Evolutionary conservation across 768 basidiomycete genomes (phyloP), one percentile per base, ranked within the genome.

Genomic region (Dentipellis sp.): DNA sequence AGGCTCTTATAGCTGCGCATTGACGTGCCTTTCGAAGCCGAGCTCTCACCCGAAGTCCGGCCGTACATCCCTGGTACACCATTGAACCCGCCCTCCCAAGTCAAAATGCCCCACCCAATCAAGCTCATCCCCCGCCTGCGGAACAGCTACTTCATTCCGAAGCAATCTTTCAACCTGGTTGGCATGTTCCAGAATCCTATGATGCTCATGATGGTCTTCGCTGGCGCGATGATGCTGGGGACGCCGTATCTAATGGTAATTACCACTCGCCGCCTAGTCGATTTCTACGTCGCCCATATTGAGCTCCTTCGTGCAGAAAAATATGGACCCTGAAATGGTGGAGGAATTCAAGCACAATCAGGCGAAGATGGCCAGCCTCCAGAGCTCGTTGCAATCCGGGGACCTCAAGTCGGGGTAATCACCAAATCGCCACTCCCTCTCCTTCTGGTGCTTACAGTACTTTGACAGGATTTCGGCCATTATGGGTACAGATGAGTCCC

Each of bases 161-260:
- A 67, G 35, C 79, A 90, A 66, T 80, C 82, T 16, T 92, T 92
- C 75, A 86, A 86, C 67, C 59, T 89, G 21, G 54, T 86, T 56
- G 80, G 74, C 53, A 90, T 92, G 86, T 73, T 92, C 64, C 80
- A 84, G 56, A 92, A 82, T 65, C 89, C 89, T 7, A 91, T 92
- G 89, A 86, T 88, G 76, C 70, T 92, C 56, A 76, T 91, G 67
- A 86, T 88, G 82, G 75, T 81, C 34, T 68, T 78, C 60, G 84
- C 78, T 47, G 88, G 78, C 38, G 72, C 69, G 51, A 79, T 89
- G 79, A 78, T 87, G 72, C 68, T 91, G 23, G 79, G 75, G 21
- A 83, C 81, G 79, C 89, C 88, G 4, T 89, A 86, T 64, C 68
- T 91, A 54, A 85, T 86, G 78, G 89, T 89, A 64, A 50, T 73